Base-by-base conservation (phyloP, 768 basidiomycete genomes). In the Polyporus arcularius region DNA sequence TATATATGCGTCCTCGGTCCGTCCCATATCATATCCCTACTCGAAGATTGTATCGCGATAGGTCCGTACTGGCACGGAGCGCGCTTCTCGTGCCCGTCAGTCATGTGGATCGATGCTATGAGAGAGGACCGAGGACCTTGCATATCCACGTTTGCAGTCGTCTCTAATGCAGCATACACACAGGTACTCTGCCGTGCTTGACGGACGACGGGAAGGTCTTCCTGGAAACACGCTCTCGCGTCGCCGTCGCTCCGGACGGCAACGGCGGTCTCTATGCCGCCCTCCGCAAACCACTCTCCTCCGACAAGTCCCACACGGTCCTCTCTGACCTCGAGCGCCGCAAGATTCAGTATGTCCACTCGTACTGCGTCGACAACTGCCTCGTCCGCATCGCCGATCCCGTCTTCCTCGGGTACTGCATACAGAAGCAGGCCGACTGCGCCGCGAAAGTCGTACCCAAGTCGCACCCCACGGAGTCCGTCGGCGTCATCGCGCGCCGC, bases 361-460 rank as follows among this genome's bases (percentile, higher is more conserved):
- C 88, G 2, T 98, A 97, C 79, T 88, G 96, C 70, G 97, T 99
- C 68, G 97, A 99, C 80, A 99, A 99, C 80, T 98, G 97, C 75
- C 90, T 99, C 60, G 97, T 98, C 64, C 86, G 89, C 62, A 93
- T 99, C 56, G 97, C 96, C 50, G 97, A 99, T 73, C 97, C 97
- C 14, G 85, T 95, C 71, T 99, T 99, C 83, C 79, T 98, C 65
- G 97, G 97, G 28, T 96, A 92, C 78, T 90, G 93, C 78, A 92
- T 98, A 77, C 76, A 80, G 57, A 94, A 92, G 70, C 82, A 89
- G 67, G 89, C 92, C 28, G 92, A 94, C 68, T 96, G 93, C 71
- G 94, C 94, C 39, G 92, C 94, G 49, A 98, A 98, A 75, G 97
- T 98, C 60, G 96, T 98, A 9, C 92, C 92, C 47, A 99, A 99